These are phyloP conservation scores for Houttuynia cordata DNA, from an alignment of 164 flowering plant genomes.

Conservation along the genomic window DNA sequence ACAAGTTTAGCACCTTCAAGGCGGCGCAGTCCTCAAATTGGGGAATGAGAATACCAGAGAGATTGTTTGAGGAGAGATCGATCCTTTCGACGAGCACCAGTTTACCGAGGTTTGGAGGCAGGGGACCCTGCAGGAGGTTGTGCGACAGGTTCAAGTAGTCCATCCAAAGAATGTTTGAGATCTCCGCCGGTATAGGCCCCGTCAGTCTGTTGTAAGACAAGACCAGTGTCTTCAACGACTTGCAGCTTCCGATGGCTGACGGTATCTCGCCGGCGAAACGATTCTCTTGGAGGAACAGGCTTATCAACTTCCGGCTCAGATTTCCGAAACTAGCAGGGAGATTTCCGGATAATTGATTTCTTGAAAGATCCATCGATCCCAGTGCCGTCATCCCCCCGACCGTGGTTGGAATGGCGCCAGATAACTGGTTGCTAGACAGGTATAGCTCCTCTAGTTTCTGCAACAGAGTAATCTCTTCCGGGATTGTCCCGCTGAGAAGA, in stretches of 20 bases:
- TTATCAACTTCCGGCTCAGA: constrained; percentile 16
- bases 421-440: constrained; percentile 32
- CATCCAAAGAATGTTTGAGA: constrained; percentile 23
- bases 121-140: constrained; percentile 35
- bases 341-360: constrained; percentile 30
- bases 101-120: constrained; percentile 45
- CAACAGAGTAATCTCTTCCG: constrained; percentile 31
- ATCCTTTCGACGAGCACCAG: constrained; percentile 31
- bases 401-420: constrained; percentile 23
- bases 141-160: constrained; percentile 45
- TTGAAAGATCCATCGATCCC: constrained; percentile 42
- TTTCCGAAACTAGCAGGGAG: constrained; percentile 37
- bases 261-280: constrained; percentile 43
- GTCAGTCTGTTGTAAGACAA: constrained; percentile 41
- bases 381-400: constrained; percentile 23
- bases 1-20: constrained; percentile 24
- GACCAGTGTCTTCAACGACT: constrained; percentile 31
- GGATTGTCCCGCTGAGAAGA: constrained; percentile 34
- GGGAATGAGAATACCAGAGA: constrained; percentile 29
- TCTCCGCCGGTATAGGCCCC: constrained; percentile 32
- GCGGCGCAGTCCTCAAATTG: constrained; percentile 39
- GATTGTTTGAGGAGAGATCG: constrained; percentile 40
- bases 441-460: constrained; percentile 24
- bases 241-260: constrained; percentile 28
- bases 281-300: constrained; percentile 40